Base-by-base conservation (phyloP, 1,284 basidiomycete species). In the Xerocomus nothofagi region DNA sequence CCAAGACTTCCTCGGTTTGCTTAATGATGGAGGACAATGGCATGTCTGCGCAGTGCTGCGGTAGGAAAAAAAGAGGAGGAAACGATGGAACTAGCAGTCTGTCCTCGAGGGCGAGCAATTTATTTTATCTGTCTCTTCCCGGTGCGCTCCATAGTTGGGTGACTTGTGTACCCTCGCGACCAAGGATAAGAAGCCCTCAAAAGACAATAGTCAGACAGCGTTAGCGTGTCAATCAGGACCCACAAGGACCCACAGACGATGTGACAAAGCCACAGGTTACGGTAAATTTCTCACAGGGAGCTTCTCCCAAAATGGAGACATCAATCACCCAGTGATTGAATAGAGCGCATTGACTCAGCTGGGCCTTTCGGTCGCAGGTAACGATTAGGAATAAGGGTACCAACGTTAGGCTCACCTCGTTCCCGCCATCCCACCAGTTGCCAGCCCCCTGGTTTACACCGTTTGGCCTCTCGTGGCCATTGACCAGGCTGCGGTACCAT, bases 131-230 rank as follows among this genome's bases (percentile, higher is more conserved):
- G 34, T 29, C 29, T n/a, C 37, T 30, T 44, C 38, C 39, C n/a
- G n/a, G 37, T 10, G 39, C 26, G 34, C 1, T 44, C 18, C 39
- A 50, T 52, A 26, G 32, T 30, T 39, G 50, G 40, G n/a, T n/a
- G n/a, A n/a, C n/a, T 30, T 47, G 49, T 51, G 37, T 31, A 31
- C 36, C 61, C 43, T 64, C 39, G 47, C 50, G 26, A 60, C 59
- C 33, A 36, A 59, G 27, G 21, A 60, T 18, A 64, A 62, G 51
- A 7, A 39, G 20, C 6, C 20, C 24, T n/a, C 1, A 38, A 41
- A 47, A 54, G 33, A 61, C 56, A 60, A 60, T 40, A 62, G 17
- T 12, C 21, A 43, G 26, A 6, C 37, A 36, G 47, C 4, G 39
- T 41, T 46, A 34, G 34, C 45, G n/a, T 15, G 31, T 47, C 55